Evolutionary conservation across 192 early-diverging fungal species (phyloP), one percentile per base, ranked within the genome.

Genomic region (Umbelopsis sp.): DNA sequence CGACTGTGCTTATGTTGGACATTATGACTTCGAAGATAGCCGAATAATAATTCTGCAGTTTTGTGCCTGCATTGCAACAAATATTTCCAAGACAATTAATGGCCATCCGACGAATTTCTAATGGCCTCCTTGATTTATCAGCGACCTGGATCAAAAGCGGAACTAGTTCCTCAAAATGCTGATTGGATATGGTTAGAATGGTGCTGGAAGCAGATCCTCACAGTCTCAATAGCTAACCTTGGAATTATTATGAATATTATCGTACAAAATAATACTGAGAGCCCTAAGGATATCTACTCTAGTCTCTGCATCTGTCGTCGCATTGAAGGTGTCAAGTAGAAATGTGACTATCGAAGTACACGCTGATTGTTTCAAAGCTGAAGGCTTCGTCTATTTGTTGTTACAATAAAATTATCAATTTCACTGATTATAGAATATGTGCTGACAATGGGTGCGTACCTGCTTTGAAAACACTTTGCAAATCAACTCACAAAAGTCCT

Each of bases 11-110:
- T 14, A 90, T 53, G 69, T 82, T 86, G 20, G 71, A 68, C 17
- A 88, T 54, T 10, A 91, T 53, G 4, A 85, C 68, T 20, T 82
- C 81, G 53, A 84, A 88, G 38, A 91, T 82, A 24, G 69, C 32
- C 16, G 76, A 75, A 69, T 88, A 86, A 52, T 83, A 70, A 7
- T 53, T 38, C 16, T 80, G 75, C 43, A 81, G 69, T 25, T 89
- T 85, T 6, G 83, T 32, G 16, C 89, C 90, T 20, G 84, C 86
- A 31, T 83, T 85, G n/a, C 81, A 76, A 47, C 86, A 88, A 21
- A 86, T 31, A 65, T 91, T 92, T 22, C 87, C 88, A n/a, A 93
- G 59, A 70, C 89, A 90, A 65, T 84, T 86, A 68, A 93, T 76
- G 1, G 90, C 87, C 86, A 91, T 90, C 38, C 86, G 71, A n/a